phyloP scores from a whole-genome alignment of 2,329 filamentous ascomycete species.

The Calonectria pteridis region DNA sequence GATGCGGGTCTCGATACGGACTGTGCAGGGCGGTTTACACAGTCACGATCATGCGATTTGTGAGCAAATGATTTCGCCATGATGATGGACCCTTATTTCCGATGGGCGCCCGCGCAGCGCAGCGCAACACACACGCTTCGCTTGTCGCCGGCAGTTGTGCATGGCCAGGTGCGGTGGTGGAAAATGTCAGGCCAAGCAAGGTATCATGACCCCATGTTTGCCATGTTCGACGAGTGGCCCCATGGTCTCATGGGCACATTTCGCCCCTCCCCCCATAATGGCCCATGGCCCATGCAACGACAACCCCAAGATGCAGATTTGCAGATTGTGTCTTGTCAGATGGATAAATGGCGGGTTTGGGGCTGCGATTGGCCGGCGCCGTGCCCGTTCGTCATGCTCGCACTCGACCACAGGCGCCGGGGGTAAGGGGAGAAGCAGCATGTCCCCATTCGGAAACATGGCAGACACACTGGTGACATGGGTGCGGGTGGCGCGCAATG shows the following conservation, averaged over 20 bases:
- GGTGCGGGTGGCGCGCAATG: not conserved
- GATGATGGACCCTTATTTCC: slow-evolving; percentile 24
- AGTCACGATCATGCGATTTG: slow-evolving; percentile 22
- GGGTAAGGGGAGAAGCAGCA: slow-evolving; percentile 13
- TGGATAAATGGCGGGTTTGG: not conserved
- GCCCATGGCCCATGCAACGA: slow-evolving; percentile 6
- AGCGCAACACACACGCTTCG: not conserved
- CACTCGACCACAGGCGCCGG: slow-evolving; percentile 16
- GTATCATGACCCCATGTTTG: slow-evolving; percentile 18
- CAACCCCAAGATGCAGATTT: slow-evolving; percentile 15
- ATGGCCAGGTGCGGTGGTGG: not conserved
- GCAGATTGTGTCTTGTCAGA: slow-evolving; percentile 5
- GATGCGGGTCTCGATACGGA: not conserved
- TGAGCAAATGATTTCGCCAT: not conserved
- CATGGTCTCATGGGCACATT: slow-evolving; percentile 12
- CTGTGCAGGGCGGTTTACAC: not conserved
- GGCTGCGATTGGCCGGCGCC: not conserved
- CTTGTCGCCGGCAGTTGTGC: not conserved
- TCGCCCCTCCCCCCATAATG: not conserved
- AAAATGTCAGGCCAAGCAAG: slow-evolving; percentile 7
- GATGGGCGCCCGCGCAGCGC: not conserved
- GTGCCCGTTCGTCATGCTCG: not conserved
- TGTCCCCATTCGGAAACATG: slow-evolving; percentile 26
- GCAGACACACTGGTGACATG: not conserved
- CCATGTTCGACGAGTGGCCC: slow-evolving; percentile 7